Conservation (phyloP, 2,329 filamentous ascomycete genomes). For the Exophiala viscosa region DNA sequence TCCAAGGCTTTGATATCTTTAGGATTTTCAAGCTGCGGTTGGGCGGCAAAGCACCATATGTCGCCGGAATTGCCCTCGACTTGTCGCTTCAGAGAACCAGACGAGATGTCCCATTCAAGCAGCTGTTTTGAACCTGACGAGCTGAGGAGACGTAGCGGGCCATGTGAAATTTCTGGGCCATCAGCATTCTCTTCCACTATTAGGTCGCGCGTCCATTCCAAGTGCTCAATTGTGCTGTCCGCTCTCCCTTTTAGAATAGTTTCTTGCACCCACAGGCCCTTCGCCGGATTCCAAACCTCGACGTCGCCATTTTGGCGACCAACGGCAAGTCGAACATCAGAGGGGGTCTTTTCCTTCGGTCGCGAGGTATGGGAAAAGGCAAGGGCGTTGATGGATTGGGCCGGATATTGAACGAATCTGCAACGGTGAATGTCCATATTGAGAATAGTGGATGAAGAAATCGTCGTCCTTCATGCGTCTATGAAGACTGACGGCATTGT, state of each 20-base stretch:
- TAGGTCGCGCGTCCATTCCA: conserved; percentile 87
- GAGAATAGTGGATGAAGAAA: background rate
- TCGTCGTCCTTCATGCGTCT: background rate
- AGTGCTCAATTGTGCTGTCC: conserved; percentile 81
- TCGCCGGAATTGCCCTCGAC: conserved; percentile 91
- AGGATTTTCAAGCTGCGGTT: conserved; percentile 58
- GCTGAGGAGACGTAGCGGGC: conserved; percentile 84
- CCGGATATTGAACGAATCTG: conserved; percentile 89
- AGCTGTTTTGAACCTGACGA: conserved; percentile 90
- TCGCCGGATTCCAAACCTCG: conserved; percentile 91
- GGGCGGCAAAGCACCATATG: conserved; percentile 92
- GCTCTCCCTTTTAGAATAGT: conserved; percentile 76
- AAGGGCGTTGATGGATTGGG: conserved; percentile 87
- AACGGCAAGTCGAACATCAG: conserved; percentile 70
- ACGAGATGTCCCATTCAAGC: conserved; percentile 90
- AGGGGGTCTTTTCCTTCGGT: conserved; percentile 52
- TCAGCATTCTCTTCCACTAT: conserved; percentile 62
- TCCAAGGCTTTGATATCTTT: conserved; percentile 33
- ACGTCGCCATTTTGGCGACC: conserved; percentile 93
- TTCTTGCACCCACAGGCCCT: conserved; percentile 83
- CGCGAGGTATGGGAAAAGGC: conserved; percentile 77
- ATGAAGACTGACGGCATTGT: background rate
- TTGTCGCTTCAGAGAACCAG: conserved; percentile 71
- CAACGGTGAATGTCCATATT: conserved; percentile 94
- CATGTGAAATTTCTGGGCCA: conserved; percentile 57